These are phyloP conservation scores for Coffea canephora DNA, from an alignment of 257 asterid genomes.

Conservation along the genomic window DNA sequence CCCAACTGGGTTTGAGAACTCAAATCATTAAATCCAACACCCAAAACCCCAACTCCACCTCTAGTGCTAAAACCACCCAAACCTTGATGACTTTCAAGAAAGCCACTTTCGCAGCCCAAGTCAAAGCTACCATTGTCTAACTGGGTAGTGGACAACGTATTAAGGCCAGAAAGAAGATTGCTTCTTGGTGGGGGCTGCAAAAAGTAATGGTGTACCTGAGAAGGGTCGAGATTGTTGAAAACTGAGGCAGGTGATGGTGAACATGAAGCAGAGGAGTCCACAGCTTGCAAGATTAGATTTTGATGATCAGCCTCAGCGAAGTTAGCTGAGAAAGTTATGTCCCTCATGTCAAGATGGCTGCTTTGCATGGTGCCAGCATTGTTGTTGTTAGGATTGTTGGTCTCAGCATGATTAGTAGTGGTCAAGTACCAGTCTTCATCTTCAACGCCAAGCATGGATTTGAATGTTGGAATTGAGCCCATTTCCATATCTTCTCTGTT, in stretches of 20 bases:
- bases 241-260: constrained; percentile 72
- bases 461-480: constrained; percentile 56
- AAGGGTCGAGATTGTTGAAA: constrained; percentile 52
- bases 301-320: constrained; percentile 40
- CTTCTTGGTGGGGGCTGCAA: constrained; percentile 37
- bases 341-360: constrained; percentile 34
- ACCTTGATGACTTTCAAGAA: constrained; percentile 45
- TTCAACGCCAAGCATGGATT: constrained; percentile 72
- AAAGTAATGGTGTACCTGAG: constrained; percentile 53
- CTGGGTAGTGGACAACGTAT: constrained; percentile 30
- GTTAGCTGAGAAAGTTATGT: constrained; percentile 45
- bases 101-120: constrained; percentile 57
- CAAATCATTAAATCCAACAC: constrained; percentile 37
- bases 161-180: constrained; percentile 20
- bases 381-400: constrained; percentile 13
- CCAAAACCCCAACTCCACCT: constrained; percentile 25
- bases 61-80: constrained; percentile 30
- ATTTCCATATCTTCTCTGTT: constrained; percentile 50
- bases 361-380: constrained; percentile 38
- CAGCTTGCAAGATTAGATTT: constrained; percentile 44
- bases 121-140: constrained; percentile 38
- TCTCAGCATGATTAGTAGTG: constrained; percentile 13
- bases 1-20: constrained; percentile 40
- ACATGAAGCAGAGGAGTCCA: constrained; percentile 79
- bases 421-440: constrained; percentile 63